Conservation (phyloP, 2,329 filamentous ascomycete genomes). For the Dothiorella sarmentorum region DNA sequence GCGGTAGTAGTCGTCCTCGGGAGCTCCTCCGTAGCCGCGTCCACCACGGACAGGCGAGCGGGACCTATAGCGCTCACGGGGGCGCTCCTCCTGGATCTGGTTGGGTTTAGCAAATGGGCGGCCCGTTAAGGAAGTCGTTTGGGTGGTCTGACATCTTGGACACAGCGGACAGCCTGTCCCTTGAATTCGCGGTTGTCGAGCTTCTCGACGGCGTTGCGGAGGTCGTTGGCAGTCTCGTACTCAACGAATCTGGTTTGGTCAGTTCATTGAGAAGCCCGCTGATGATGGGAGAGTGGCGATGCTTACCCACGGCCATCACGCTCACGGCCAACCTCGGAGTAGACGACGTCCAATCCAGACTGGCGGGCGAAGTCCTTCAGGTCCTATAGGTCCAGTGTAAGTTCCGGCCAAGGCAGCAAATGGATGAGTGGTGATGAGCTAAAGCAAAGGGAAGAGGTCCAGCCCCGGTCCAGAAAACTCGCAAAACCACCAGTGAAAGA, state of each 20-base stretch:
- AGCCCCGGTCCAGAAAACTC: constrained; percentile 12
- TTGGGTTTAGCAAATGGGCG: constrained; percentile 31
- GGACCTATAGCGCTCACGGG: constrained; percentile 72
- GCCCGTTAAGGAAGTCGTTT: constrained; percentile 30
- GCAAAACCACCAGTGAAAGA: constrained; percentile 17
- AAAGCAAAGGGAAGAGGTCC: constrained; percentile 19
- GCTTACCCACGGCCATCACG: constrained; percentile 86
- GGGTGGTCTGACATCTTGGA: constrained; percentile 68
- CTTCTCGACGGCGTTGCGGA: constrained; percentile 90
- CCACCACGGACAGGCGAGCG: constrained; percentile 65
- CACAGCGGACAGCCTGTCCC: constrained; percentile 78
- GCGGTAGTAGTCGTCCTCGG: constrained; percentile 71
- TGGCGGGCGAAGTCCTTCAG: constrained; percentile 99
- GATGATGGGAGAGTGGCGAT: neutral
- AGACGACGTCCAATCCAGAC: constrained; percentile 95
- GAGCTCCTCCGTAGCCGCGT: constrained; percentile 56
- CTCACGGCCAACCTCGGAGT: constrained; percentile 91
- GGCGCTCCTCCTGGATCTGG: constrained; percentile 59
- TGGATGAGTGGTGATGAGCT: constrained; percentile 32
- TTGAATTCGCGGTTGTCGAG: constrained; percentile 93
- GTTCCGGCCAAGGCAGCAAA: constrained; percentile 50
- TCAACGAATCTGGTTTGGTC: constrained; percentile 75
- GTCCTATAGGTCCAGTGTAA: constrained; percentile 88
- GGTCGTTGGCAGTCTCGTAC: constrained; percentile 87
- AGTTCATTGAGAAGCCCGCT: constrained; percentile 15